Base-by-base conservation (phyloP, 2,329 filamentous ascomycete species). In the Ophiostoma novo-ulmi region DNA sequence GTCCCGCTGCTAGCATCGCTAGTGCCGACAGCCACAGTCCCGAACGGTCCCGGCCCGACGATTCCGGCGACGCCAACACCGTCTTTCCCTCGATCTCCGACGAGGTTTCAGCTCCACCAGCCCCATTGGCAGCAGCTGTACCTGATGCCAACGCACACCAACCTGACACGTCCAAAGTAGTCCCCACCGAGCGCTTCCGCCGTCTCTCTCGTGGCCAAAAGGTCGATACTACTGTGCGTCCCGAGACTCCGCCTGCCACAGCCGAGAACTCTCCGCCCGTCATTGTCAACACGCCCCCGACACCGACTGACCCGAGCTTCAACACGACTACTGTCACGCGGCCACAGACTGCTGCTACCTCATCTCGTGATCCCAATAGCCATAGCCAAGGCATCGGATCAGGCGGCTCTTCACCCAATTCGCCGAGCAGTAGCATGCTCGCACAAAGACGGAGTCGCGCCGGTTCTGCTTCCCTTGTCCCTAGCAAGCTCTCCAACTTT, bases 401-500 rank as follows among this genome's bases (percentile, higher is more conserved):
- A 74, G 82, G 85, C 83, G 85, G 89, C 73, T 88, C 89, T 74
- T 82, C 87, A 52, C 85, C 88, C 74, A 36, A 65, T 6, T 63
- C 69, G 35, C 20, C 44, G 17, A 72, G 70, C 63, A 88, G 87
- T 76, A 90, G 86, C 76, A 91, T 92, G 87, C 92, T 89, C 80
- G 87, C 89, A 71, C 91, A 94, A 73, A 80, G 83, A 76, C 82
- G 85, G 74, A 78, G 78, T 72, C 82, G 83, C 76, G 84, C 88
- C 83, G 81, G 81, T 76, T 86, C 85, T 73, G 80, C 79, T 72
- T 84, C 79, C 71, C 80, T 88, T 73, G 85, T 85, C 63, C 94
- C 93, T 41, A 97, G 93, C 84, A 97, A 96, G 80, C 85, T 97
- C 52, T 97, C 94, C 41, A 93, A 87, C 74, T 88, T 89, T 68